Evolutionary conservation across 1,284 basidiomycete genomes (phyloP), one percentile per base, ranked within the genome.

Genomic region (Chalciporus sp.): DNA sequence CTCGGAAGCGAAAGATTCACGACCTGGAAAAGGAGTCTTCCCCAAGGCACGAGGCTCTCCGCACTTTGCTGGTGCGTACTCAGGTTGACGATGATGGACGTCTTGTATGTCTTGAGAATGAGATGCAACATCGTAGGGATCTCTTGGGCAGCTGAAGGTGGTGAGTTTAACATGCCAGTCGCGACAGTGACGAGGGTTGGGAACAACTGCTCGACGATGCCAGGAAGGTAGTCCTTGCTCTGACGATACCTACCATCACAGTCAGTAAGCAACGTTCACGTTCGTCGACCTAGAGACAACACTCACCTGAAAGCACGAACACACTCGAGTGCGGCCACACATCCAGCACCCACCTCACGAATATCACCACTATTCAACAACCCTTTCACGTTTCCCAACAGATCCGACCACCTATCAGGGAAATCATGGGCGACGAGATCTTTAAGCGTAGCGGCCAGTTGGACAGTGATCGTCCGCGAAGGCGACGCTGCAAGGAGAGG

Each of bases 31-130:
- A 94, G 74, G n/a, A 94, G 79, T 27, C 83, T 82, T 7, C 90
- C 91, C 92, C 92, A 95, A 0, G 90, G 88, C 14, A 93, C 85
- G 47, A 94, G 77, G 51, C 84, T 86, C 49, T 89, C 85, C 0
- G 79, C 66, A 51, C 77, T 81, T 68, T 92, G 92, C 59, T 93
- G 92, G 60, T 92, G 88, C 8, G 68, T 55, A 54, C 83, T 86
- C 14, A 95, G 77, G 49, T 86, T 80, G 46, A 90, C 77, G 28
- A 87, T 78, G 65, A 92, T 89, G 47, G 85, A 88, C 1, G 85
- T 87, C 64, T 85, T 88, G 76, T 94, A 94, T 0, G 89, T 80
- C 65, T 94, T 94, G 57, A 93, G 76, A 55, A 94, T 89, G 47
- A 90, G 77, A 63, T 93, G 90, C 28, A 94, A 76, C 75, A 94